These are phyloP conservation scores for Sugiyamaella pinicola DNA, from an alignment of 1,139 yeast species.

Conservation along the genomic window DNA sequence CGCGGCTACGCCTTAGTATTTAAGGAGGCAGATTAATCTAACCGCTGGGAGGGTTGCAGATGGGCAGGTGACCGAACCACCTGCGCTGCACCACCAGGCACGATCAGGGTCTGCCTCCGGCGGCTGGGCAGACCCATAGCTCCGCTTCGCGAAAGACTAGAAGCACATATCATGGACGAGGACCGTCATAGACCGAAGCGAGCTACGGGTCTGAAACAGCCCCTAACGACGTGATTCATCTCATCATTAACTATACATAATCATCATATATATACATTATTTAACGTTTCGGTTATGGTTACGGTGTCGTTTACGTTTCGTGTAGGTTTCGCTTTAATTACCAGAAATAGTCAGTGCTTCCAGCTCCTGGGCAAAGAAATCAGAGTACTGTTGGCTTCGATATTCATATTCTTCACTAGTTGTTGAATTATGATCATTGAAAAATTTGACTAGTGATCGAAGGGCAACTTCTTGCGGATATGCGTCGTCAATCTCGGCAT, in stretches of 20 bases:
- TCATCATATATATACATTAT: neutral
- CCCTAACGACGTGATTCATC: neutral
- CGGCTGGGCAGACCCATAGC: no score
- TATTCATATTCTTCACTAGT: constrained; percentile 37
- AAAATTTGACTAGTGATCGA: constrained; percentile 76
- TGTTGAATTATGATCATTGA: constrained; percentile 59
- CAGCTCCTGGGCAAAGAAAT: constrained; percentile 48
- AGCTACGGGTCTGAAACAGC: no score
- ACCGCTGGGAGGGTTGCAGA: no score
- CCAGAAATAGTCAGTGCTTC: constrained; percentile 33
- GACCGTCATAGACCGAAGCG: no score
- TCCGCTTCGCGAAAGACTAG: no score
- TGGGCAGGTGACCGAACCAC: no score
- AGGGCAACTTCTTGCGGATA: constrained; percentile 86
- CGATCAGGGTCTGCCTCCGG: neutral
- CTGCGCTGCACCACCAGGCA: neutral
- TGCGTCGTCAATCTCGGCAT: constrained; percentile 73
- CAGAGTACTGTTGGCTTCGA: constrained; percentile 29
- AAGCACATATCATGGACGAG: no score
- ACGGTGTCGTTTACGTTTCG: no score
- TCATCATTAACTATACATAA: neutral
- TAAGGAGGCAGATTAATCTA: no score
- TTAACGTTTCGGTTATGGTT: no score
- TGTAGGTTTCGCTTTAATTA: neutral
- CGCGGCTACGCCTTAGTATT: neutral